A percentile compares a stretch with the other conserved stretches of the same genome.
phyloP scores from a whole-genome alignment of 2,329 filamentous ascomycete genomes.

The Scleromitrula shiraiana region DNA sequence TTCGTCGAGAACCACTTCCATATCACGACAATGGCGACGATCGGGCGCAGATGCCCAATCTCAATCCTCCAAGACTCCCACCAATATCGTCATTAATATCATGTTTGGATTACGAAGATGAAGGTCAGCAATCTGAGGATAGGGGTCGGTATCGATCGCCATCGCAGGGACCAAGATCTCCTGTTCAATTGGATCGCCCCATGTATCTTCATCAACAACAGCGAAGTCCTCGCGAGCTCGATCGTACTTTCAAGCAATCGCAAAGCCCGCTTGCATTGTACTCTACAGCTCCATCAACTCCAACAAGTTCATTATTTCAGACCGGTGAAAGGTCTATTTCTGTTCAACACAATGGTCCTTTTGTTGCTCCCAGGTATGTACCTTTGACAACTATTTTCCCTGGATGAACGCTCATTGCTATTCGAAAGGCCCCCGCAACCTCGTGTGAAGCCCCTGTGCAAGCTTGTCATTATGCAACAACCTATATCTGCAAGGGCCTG shows the following conservation, averaged over 20 bases:
- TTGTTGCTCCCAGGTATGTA: conserved; percentile 7
- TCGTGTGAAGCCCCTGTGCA: conserved; percentile 5
- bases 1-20: neutral
- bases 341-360: conserved; percentile 5
- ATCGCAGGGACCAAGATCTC: conserved; percentile 5
- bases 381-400: neutral
- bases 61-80: neutral
- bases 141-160: neutral
- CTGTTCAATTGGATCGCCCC: neutral
- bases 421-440: neutral
- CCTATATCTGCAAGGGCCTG: conserved; percentile 71
- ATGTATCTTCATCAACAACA: conserved; percentile 8
- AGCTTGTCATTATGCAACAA: conserved; percentile 45
- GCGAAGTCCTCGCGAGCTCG: conserved; percentile 4
- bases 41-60: conserved; percentile 3
- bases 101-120: conserved; percentile 1
- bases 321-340: conserved; percentile 3
- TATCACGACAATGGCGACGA: conserved; percentile 8
- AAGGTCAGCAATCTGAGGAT: neutral
- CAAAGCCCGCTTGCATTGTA: conserved; percentile 1
- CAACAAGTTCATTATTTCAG: neutral
- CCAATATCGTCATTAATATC: conserved; percentile 7
- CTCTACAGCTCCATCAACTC: neutral
- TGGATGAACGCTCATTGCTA: conserved; percentile 4
- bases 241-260: conserved; percentile 4